Base-by-base conservation (phyloP, 2,329 filamentous ascomycete species). In the Colletotrichum plurivorum region DNA sequence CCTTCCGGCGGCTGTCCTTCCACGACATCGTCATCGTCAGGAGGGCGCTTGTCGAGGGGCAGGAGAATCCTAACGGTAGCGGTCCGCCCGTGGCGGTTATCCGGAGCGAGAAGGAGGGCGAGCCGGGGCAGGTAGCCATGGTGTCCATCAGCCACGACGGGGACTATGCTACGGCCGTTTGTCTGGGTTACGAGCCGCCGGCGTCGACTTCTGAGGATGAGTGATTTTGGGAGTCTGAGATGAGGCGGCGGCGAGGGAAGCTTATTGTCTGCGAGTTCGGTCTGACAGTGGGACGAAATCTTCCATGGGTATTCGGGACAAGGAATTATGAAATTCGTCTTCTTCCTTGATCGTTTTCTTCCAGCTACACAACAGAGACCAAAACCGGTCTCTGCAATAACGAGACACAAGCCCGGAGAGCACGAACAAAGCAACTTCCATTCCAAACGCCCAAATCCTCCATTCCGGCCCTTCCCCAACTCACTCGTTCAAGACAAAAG, bases 61-160 rank as follows among this genome's bases (percentile, higher is more conserved):
- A 72, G 51, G 74, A 71, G 22, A 66, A 78, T 59, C 51, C 70
- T 13, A 66, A 73, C 39, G 79, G 77, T 0, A 82, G 79, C 71
- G 81, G 82, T 5, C 81, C 84, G 25, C 85, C 85, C 0, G 73
- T 86, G 3, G 85, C 83, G 8, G 73, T 85, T 58, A 80, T 87
- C 66, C 77, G 73, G 69, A 76, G 75, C 8, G 71, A 72, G 31
- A 73, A 67, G 2, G 74, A 65, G 16, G 75, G 67, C 18, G 76
- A 73, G n/a, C 74, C 69, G 48, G 77, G 84, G 68, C 87, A 89
- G 72, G 83, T 89, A 57, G 94, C 90, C 15, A 84, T 88, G 75
- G 77, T 97, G 52, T 95, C 92, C 69, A 97, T 98, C 74, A 96
- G 92, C 75, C 95, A 98, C 78, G 95, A 98, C 78, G 91, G 89